These are phyloP conservation scores for Apophysomyces variabilis DNA, from an alignment of 371 early-diverging fungal species.

Conservation along the genomic window DNA sequence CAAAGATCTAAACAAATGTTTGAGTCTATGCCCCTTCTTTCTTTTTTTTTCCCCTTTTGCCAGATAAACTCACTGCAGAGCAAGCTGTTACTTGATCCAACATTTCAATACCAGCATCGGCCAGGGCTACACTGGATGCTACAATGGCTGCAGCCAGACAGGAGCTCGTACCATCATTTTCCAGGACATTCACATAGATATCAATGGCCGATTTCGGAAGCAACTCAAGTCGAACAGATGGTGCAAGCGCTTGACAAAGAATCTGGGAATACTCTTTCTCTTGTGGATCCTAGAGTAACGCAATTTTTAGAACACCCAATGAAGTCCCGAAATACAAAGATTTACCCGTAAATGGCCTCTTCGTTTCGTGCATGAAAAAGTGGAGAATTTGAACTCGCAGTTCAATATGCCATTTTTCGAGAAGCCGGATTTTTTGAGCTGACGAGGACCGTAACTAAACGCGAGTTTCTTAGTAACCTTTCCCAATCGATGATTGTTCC, in stretches of 20 bases:
- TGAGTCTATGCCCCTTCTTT: slow-evolving; percentile 17
- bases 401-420: slow-evolving; percentile 68
- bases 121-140: slow-evolving; percentile 85
- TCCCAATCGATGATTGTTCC: too few relatives aligned
- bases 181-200: slow-evolving; percentile 84
- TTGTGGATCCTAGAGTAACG: slow-evolving; percentile 65
- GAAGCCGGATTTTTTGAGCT: slow-evolving; percentile 60
- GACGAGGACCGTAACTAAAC: slow-evolving; percentile 79
- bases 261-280: slow-evolving; percentile 83
- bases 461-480: neutral
- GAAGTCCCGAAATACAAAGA: neutral
- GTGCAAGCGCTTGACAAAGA: slow-evolving; percentile 81
- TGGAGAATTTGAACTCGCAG: slow-evolving; percentile 90
- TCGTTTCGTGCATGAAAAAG: slow-evolving; percentile 83
- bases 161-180: slow-evolving; percentile 82
- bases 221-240: slow-evolving; percentile 83
- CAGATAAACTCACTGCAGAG: slow-evolving; percentile 61
- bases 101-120: slow-evolving; percentile 96
- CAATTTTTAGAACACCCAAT: neutral
- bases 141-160: slow-evolving; percentile 87
- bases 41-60: slow-evolving; percentile 14
- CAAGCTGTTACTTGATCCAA: slow-evolving; percentile 86
- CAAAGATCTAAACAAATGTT: slow-evolving; percentile 40
- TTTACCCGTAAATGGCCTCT: slow-evolving; percentile 61
- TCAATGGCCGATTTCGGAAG: slow-evolving; percentile 91